These are phyloP conservation scores for Allium cepa DNA, from an alignment of 106 monocot genomes.

Conservation along the genomic window DNA sequence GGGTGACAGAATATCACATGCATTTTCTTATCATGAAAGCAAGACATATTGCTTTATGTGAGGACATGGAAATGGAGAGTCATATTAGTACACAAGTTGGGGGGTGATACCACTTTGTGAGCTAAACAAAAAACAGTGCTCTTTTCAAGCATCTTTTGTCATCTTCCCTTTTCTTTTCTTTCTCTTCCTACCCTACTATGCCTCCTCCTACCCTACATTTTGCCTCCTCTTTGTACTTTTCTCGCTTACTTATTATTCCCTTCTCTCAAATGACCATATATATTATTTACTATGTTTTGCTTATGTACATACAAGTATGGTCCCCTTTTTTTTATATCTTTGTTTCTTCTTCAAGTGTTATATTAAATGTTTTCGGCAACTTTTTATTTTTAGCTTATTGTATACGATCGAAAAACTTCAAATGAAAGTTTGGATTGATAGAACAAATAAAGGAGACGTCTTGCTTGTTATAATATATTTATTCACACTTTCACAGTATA, in stretches of 20 bases:
- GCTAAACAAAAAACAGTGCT: constrained; percentile 16
- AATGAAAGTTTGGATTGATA: no score
- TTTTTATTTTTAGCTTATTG: no score
- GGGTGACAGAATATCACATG: constrained; percentile 49
- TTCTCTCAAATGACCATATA: background rate
- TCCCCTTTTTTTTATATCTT: no score
- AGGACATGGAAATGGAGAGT: constrained; percentile 2
- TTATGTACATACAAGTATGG: no score
- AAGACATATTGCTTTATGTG: constrained; percentile 13
- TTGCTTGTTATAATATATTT: no score
- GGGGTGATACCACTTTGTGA: background rate
- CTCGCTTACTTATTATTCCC: background rate
- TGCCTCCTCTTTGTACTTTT: constrained; percentile 2
- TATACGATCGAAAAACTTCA: no score
- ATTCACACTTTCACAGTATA: no score
- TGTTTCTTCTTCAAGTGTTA: no score
- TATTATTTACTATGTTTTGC: no score
- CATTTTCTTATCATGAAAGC: constrained; percentile 13
- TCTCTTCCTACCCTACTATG: constrained; percentile 2
- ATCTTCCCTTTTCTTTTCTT: constrained; percentile 14
- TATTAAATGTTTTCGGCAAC: no score
- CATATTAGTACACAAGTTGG: background rate
- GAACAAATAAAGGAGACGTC: no score
- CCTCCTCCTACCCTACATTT: constrained; percentile 3
- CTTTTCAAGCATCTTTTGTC: constrained; percentile 15